Evolutionary conservation across 495 filamentous ascomycete genomes (phyloP).

Genomic region (Daldinia bambusicola): DNA sequence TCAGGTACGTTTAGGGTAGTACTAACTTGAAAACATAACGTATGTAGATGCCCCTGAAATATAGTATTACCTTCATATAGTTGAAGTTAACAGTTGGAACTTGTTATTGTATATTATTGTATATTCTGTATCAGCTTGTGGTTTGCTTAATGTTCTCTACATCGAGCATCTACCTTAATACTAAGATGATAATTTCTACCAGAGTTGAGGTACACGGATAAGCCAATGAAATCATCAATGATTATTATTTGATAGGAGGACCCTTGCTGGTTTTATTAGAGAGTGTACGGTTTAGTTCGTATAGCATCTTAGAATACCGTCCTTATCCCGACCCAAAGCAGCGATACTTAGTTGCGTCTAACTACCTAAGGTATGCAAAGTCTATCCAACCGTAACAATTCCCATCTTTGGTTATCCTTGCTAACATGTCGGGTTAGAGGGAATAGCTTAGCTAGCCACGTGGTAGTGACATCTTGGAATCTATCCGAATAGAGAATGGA

Average conservation of each 20-base stretch:
- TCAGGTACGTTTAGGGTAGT: background rate
- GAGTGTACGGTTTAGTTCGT: background rate
- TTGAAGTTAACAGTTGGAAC: too few species aligned
- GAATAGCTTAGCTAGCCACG: slow-evolving; percentile 5
- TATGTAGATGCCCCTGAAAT: background rate
- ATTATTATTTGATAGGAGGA: background rate
- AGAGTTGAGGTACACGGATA: background rate
- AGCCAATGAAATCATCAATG: slow-evolving; percentile 1
- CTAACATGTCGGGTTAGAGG: slow-evolving; percentile 1
- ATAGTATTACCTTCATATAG: background rate
- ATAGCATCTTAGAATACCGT: background rate
- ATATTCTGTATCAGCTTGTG: background rate
- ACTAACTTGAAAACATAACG: background rate
- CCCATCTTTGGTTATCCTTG: slow-evolving; percentile 15
- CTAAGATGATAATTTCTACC: too few species aligned
- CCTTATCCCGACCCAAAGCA: background rate
- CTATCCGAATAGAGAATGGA: slow-evolving; percentile 39
- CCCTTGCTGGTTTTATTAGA: background rate
- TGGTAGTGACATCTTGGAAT: slow-evolving; percentile 10
- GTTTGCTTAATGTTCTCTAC: background rate
- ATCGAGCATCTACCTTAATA: background rate
- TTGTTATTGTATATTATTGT: background rate
- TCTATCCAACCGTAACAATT: slow-evolving; percentile 28
- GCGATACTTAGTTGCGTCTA: too few species aligned
- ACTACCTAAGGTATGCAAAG: too few species aligned